Percentiles rank a stretch among this genome's conserved stretches.
These are phyloP conservation scores for Chrysosporium keratinophilum DNA, from an alignment of 2,329 filamentous ascomycete genomes.

Conservation along the genomic window DNA sequence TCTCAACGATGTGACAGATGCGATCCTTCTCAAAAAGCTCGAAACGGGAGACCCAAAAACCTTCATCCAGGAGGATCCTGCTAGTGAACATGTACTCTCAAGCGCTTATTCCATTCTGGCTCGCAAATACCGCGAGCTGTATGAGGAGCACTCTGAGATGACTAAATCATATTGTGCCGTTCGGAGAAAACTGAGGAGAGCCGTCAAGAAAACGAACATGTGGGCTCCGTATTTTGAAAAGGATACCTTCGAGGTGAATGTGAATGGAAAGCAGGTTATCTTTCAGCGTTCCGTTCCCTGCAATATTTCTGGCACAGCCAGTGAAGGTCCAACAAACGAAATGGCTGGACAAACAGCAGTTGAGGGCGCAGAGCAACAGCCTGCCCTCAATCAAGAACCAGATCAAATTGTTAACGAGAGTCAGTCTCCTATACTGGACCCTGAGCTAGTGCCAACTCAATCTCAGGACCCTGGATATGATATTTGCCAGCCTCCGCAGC, in stretches of 20 bases:
- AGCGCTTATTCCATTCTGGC: slow-evolving; percentile 16
- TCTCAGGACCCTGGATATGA: slow-evolving; percentile 14
- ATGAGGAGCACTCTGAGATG: slow-evolving; percentile 24
- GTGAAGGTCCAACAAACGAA: background rate
- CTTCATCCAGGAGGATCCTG: background rate
- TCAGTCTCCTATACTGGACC: background rate
- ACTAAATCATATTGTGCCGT: slow-evolving; percentile 23
- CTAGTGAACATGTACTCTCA: background rate
- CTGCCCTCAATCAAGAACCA: background rate
- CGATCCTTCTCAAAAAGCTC: background rate
- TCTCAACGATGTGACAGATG: background rate
- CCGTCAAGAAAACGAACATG: slow-evolving; percentile 26
- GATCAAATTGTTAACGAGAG: background rate
- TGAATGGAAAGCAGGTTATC: slow-evolving; percentile 22
- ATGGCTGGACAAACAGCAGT: background rate
- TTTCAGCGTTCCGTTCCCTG: slow-evolving; percentile 20
- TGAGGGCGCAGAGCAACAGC: slow-evolving; percentile 1
- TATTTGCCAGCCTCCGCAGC: background rate
- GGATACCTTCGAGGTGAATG: slow-evolving; percentile 24
- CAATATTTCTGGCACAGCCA: background rate
- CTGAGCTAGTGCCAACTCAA: slow-evolving; percentile 13
- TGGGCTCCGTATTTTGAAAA: slow-evolving; percentile 25
- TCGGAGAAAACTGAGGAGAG: slow-evolving; percentile 25
- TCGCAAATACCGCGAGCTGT: slow-evolving; percentile 27
- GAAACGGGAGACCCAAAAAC: background rate